phyloP scores from a whole-genome alignment of 257 asterid genomes.

The Nicotiana benthamiana region DNA sequence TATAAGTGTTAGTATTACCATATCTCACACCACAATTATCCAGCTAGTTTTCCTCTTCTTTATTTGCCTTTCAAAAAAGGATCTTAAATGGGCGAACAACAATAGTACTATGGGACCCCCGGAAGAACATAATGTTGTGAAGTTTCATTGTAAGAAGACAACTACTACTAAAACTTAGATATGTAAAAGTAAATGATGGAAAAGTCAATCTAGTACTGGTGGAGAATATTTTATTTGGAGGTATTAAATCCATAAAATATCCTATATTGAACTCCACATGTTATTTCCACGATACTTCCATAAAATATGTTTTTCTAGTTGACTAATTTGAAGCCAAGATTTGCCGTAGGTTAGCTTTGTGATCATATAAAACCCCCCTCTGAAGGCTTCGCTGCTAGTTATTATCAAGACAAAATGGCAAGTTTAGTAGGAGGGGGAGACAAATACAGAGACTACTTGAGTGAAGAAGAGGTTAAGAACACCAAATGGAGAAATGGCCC shows the following conservation, averaged over 20 bases:
- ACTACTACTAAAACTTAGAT: not conserved
- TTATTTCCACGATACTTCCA: not conserved
- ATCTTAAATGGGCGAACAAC: not conserved
- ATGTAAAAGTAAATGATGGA: not conserved
- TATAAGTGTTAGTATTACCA: no score
- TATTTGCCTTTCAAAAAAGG: no score
- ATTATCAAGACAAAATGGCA: conserved; percentile 21
- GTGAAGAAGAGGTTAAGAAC: conserved; percentile 46
- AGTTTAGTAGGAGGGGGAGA: conserved; percentile 22
- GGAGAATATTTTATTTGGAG: not conserved
- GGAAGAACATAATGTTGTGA: not conserved
- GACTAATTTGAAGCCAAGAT: not conserved
- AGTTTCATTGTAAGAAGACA: not conserved
- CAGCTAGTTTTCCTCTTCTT: not conserved
- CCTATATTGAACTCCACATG: not conserved
- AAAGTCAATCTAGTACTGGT: not conserved
- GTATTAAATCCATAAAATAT: not conserved
- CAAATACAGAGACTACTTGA: conserved; percentile 54
- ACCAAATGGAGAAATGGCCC: conserved; percentile 57
- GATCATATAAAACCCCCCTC: not conserved
- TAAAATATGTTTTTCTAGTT: not conserved
- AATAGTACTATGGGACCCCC: not conserved
- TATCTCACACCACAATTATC: no score
- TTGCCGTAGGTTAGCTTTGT: not conserved
- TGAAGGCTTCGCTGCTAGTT: not conserved